Conservation (phyloP, 2,329 filamentous ascomycete species). For the Nemania bipapillata region DNA sequence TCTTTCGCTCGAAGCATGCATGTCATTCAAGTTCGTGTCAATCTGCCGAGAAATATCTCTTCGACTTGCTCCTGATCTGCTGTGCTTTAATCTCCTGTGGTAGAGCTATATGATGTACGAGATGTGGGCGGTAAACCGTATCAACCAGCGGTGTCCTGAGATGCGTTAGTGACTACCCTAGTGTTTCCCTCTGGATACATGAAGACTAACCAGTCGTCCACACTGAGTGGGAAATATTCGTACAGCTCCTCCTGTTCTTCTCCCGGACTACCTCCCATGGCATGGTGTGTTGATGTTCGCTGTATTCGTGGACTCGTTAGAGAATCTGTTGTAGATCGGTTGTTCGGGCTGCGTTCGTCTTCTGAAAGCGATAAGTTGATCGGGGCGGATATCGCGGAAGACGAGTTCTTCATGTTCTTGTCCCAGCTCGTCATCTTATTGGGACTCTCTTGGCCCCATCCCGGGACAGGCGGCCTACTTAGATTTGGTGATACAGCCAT, state of each 20-base stretch:
- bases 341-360: conserved; percentile 67
- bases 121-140: conserved; percentile 70
- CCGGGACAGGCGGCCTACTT: conserved; percentile 64
- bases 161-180: background rate
- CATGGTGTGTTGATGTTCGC: conserved; percentile 51
- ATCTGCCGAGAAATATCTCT: conserved; percentile 77
- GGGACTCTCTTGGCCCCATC: conserved; percentile 56
- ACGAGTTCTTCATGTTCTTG: conserved; percentile 44
- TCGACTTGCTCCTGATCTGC: conserved; percentile 72
- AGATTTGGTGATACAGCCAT: conserved; percentile 64
- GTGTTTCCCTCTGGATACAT: background rate
- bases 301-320: conserved; percentile 60
- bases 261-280: conserved; percentile 68
- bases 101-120: conserved; percentile 86
- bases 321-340: conserved; percentile 60
- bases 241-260: conserved; percentile 88
- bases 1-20: conserved; percentile 5
- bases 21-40: conserved; percentile 46
- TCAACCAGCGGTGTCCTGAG: conserved; percentile 47
- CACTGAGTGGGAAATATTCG: conserved; percentile 90
- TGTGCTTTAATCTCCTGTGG: conserved; percentile 76
- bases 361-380: conserved; percentile 68
- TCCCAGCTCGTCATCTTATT: conserved; percentile 42
- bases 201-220: conserved; percentile 79
- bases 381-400: conserved; percentile 50